Evolutionary conservation across 169 alveolate species (phyloP), one percentile per base, ranked within the genome.

Genomic region (Fabrea salina): DNA sequence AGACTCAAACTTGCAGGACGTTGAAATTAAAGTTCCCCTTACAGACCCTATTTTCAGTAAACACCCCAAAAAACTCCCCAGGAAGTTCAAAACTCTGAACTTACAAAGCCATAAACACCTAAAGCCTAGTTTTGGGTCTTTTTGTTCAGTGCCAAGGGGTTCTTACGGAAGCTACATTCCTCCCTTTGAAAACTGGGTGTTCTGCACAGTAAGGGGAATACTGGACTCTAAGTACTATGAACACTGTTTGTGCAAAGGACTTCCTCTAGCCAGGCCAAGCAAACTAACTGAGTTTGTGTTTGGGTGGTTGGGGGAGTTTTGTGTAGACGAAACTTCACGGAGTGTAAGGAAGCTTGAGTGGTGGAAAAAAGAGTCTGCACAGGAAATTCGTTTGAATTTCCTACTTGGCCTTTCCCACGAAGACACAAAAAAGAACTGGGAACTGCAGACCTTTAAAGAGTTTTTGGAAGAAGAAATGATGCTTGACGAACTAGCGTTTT

Each of bases 151-250:
- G 27, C 59, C 58, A 32, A 47, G 25, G 35, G 43, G 35, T 56
- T 22, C 13, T 33, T 33, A 66, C 37, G 37, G 50, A 37, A 50
- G 40, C 19, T 83, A 35, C 47, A 77, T 61, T 7, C 89, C 87
- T 7, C 89, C 92, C 19, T 82, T 77, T 43, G 5, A 61, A 27
- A 47, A 72, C n/a, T 86, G 92, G 85, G 66, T 86, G 2, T 78
- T 77, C 44, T 22, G 61, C 4, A 83, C 86, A 4, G 44, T 84
- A 44, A 57, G 92, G 53, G 86, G 80, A 7, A 86, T 86, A 6
- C 57, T 75, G n/a, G 92, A 86, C 44, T 72, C 86, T 44, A 86
- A 86, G 53, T 82, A 66, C 77, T 79, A 37, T 79, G 92, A 86
- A 37, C 88, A 86, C 74, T 33, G 68, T 8, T 5, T 83, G 30